These are phyloP conservation scores for Didymella pomorum DNA, from an alignment of 2,329 filamentous ascomycete genomes.

Conservation along the genomic window DNA sequence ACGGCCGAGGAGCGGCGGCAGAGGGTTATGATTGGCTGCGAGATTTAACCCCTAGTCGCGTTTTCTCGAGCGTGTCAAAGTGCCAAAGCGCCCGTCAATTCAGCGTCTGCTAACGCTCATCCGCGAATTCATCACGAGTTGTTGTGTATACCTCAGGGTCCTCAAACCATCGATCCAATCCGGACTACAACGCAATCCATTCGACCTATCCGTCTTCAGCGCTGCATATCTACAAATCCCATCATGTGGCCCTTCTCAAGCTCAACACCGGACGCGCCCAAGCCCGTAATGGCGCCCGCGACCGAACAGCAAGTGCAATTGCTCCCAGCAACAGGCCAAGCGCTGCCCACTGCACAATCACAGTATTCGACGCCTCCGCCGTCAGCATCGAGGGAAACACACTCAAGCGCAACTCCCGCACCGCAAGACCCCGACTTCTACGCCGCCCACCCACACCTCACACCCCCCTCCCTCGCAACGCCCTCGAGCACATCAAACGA, in stretches of 20 bases:
- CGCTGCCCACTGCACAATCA: conserved; percentile 29
- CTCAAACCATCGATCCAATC: neutral
- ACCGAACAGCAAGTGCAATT: conserved; percentile 18
- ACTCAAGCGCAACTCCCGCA: conserved; percentile 46
- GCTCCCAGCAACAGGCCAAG: conserved; percentile 22
- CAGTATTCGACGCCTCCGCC: conserved; percentile 26
- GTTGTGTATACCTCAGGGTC: neutral
- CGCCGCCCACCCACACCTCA: conserved; percentile 60
- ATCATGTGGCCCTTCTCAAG: conserved; percentile 38
- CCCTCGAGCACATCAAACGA: conserved; percentile 4
- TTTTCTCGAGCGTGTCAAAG: conserved; percentile 18
- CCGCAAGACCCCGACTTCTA: conserved; percentile 62
- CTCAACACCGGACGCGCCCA: conserved; percentile 24
- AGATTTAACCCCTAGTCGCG: conserved; percentile 23
- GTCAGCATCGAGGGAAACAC: conserved; percentile 15
- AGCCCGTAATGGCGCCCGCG: conserved; percentile 16
- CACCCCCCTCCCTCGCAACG: conserved; percentile 36
- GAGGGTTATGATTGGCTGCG: conserved; percentile 21
- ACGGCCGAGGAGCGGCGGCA: conserved; percentile 26
- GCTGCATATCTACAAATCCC: conserved; percentile 2
- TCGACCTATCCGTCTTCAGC: too few species aligned
- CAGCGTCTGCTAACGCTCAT: conserved; percentile 3
- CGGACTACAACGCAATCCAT: too few species aligned
- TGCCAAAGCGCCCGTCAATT: conserved; percentile 11
- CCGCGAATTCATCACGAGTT: neutral